Evolutionary conservation across 352 stramenopile species (phyloP).

Genomic region (Elongisporangium senticosum): DNA sequence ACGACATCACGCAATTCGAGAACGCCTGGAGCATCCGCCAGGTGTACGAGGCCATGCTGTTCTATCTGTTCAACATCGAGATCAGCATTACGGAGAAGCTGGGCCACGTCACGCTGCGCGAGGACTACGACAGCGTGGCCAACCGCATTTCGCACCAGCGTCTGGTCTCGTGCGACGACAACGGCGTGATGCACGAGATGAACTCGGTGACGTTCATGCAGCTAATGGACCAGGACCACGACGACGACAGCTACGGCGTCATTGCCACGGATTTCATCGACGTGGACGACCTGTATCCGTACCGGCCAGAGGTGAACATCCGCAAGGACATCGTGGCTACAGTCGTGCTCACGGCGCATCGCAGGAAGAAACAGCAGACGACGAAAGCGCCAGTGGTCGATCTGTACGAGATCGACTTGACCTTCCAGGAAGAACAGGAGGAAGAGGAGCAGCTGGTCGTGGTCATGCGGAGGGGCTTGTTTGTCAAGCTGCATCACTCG

Average conservation of each 20-base stretch:
- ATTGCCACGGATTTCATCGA: constrained; percentile 24
- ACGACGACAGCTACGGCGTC: constrained; percentile 21
- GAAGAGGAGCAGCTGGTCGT: constrained; percentile 26
- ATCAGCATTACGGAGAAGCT: constrained; percentile 53
- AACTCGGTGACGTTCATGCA: constrained; percentile 26
- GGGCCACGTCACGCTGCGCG: constrained; percentile 41
- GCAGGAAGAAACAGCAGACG: constrained; percentile 2
- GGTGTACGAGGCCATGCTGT: constrained; percentile 31
- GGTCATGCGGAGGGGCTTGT: constrained; percentile 24
- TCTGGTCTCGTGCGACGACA: constrained; percentile 25
- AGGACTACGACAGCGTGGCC: constrained; percentile 44
- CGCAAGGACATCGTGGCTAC: constrained; percentile 26
- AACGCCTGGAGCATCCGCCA: constrained; percentile 19
- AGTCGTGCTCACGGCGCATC: constrained; percentile 18
- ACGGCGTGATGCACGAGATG: constrained; percentile 26
- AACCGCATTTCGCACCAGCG: constrained; percentile 42
- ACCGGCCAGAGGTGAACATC: constrained; percentile 7
- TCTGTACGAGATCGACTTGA: constrained; percentile 2
- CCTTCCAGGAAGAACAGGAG: constrained; percentile 10
- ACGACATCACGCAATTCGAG: constrained; percentile 32
- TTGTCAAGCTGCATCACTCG: constrained; percentile 6
- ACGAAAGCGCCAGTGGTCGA: constrained; percentile 5
- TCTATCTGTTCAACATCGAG: constrained; percentile 41
- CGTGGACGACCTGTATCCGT: constrained; percentile 26
- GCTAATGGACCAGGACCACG: constrained; percentile 16